Evolutionary conservation across 176 grass and related monocot genomes (phyloP).

Genomic region (Raddia distichophylla): DNA sequence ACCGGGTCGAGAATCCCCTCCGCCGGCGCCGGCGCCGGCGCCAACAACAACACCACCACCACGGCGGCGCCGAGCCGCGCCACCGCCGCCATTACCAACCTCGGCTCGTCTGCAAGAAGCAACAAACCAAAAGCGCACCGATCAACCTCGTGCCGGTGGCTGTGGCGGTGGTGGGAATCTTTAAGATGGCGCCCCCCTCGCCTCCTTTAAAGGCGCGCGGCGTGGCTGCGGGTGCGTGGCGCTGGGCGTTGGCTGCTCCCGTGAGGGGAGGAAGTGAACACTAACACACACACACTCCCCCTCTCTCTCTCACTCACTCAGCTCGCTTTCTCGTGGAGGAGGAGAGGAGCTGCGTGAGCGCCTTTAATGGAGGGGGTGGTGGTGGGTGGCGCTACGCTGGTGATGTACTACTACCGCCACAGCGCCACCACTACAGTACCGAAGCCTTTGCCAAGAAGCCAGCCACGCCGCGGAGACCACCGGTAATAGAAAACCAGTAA

Average conservation of each 20-base stretch:
- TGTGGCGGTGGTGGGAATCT: constrained; percentile 44
- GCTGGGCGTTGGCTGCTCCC: constrained; percentile 53
- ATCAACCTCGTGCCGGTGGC: constrained; percentile 34
- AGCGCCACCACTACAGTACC: too few species aligned
- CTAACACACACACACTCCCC: background rate
- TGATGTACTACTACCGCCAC: background rate
- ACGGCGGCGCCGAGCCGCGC: constrained; percentile 36
- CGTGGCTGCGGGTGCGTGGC: constrained; percentile 8
- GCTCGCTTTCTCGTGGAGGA: constrained; percentile 57
- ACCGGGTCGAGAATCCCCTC: constrained; percentile 70
- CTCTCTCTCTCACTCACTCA: background rate
- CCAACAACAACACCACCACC: constrained; percentile 34
- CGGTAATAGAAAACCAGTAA: background rate
- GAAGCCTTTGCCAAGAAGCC: constrained; percentile 48
- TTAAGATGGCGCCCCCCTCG: constrained; percentile 42
- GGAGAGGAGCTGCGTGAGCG: constrained; percentile 49
- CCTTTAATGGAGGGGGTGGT: constrained; percentile 56
- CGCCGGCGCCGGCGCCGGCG: constrained; percentile 35
- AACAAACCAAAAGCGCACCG: constrained; percentile 34
- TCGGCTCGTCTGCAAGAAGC: constrained; percentile 13
- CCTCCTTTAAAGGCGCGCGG: constrained; percentile 55
- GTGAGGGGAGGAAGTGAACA: constrained; percentile 48
- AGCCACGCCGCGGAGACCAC: background rate
- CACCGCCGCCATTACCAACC: background rate
- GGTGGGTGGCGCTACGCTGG: constrained; percentile 23